Evolutionary conservation across 768 basidiomycete species (phyloP).

Genomic region (Boletus reticuloceps): DNA sequence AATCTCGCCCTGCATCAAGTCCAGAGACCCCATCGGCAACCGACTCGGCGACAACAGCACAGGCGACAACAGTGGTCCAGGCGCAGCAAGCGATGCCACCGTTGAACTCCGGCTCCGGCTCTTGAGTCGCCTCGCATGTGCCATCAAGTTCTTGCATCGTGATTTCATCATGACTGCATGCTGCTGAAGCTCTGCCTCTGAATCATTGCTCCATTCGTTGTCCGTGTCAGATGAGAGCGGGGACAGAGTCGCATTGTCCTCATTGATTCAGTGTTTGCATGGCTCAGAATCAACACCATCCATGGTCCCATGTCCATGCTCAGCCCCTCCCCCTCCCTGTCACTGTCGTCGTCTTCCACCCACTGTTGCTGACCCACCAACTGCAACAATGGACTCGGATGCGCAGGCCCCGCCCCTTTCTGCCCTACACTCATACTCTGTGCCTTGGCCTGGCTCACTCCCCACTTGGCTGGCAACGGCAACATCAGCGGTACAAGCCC

Average conservation of each 20-base stretch:
- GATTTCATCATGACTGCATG: constrained; percentile 4
- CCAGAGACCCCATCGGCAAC: constrained; percentile 10
- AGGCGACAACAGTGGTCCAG: constrained; percentile 17
- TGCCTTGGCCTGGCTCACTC: constrained; percentile 34
- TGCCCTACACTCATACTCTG: constrained; percentile 31
- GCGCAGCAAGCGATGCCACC: constrained; percentile 56
- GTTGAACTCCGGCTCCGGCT: constrained; percentile 65
- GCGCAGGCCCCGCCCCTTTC: constrained; percentile 33
- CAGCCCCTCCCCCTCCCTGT: too few species aligned
- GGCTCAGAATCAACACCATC: not conserved
- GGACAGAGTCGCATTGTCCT: constrained; percentile 54
- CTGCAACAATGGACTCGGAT: constrained; percentile 67
- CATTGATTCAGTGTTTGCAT: constrained; percentile 35
- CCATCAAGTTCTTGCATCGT: constrained; percentile 31
- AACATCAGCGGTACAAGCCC: too few species aligned
- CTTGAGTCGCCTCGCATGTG: constrained; percentile 19
- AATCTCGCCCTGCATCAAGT: constrained; percentile 20
- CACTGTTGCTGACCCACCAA: constrained; percentile 53
- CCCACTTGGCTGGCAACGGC: not conserved
- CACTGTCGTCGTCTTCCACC: constrained; percentile 48
- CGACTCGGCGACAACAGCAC: constrained; percentile 12
- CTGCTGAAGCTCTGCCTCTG: constrained; percentile 6
- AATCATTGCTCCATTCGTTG: constrained; percentile 39
- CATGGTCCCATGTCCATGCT: not conserved
- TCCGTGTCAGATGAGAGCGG: constrained; percentile 64